Evolutionary conservation across 169 alveolate genomes (phyloP).

Genomic region (Eimeria falciformis): DNA sequence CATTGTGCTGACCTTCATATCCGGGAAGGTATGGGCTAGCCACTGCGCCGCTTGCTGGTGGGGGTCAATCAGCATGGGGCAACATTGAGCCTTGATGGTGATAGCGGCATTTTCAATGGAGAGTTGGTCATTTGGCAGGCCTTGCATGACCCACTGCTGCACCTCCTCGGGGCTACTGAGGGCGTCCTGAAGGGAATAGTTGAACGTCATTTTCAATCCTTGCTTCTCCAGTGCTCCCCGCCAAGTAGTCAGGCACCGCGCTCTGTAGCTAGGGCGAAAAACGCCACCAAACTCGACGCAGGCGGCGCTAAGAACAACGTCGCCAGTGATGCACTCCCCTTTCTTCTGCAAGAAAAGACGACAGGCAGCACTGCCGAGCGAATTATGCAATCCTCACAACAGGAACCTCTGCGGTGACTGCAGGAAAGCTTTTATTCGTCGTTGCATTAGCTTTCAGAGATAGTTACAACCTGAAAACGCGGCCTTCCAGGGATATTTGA

Average conservation of each 20-base stretch:
- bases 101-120: constrained; percentile 89
- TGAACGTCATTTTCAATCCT: constrained; percentile 86
- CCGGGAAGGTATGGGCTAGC: constrained; percentile 85
- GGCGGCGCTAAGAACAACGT: constrained; percentile 89
- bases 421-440: neutral
- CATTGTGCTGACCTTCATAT: constrained; percentile 79
- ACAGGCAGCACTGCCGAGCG: no score
- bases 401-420: neutral
- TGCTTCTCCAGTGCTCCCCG: constrained; percentile 80
- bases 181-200: constrained; percentile 83
- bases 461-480: constrained; percentile 12
- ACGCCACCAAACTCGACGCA: constrained; percentile 93
- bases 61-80: constrained; percentile 89
- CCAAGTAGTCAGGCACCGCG: constrained; percentile 85
- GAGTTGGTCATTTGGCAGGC: constrained; percentile 87
- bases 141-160: constrained; percentile 92
- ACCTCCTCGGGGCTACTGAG: constrained; percentile 94
- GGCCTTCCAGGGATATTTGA: constrained; percentile 75
- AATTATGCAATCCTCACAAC: no score
- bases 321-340: constrained; percentile 88
- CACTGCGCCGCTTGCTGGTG: constrained; percentile 89
- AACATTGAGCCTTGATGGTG: constrained; percentile 82
- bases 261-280: constrained; percentile 91
- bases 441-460: neutral
- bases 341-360: neutral